A percentile compares a stretch with the other conserved stretches of the same genome.
These are phyloP conservation scores for Colletotrichum paranaense DNA, from an alignment of 2,329 filamentous ascomycete species.

Conservation along the genomic window DNA sequence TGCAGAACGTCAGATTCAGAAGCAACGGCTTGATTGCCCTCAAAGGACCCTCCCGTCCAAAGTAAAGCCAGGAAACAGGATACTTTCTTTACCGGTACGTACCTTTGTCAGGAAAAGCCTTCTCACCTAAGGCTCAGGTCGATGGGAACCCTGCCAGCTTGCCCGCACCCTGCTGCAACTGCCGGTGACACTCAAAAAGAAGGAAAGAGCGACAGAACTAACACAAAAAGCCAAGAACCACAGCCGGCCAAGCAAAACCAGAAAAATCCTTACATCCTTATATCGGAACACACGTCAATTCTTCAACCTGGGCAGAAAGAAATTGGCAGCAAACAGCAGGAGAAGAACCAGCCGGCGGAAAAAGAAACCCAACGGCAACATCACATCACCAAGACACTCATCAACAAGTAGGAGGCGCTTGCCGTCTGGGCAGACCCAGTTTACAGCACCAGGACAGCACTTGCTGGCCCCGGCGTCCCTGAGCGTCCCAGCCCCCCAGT, in stretches of 20 bases:
- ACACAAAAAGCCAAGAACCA: not conserved
- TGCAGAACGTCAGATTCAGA: not conserved
- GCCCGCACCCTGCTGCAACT: not conserved
- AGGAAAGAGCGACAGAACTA: conserved; percentile 6
- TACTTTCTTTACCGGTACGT: not conserved
- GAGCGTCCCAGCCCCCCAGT: conserved; percentile 4
- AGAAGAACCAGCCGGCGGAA: conserved; percentile 17
- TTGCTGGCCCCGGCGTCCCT: not conserved
- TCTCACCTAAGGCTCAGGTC: not conserved
- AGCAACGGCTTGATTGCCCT: not conserved
- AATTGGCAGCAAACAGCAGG: not conserved
- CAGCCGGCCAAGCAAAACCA: not conserved
- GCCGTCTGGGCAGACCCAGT: conserved; percentile 18
- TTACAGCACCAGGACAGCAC: not conserved
- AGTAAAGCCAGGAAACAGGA: not conserved
- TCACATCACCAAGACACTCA: conserved; percentile 28
- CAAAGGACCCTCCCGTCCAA: not conserved
- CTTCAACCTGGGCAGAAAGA: not conserved
- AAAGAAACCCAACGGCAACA: conserved; percentile 19
- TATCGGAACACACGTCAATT: conserved; percentile 3
- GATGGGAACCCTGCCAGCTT: not conserved
- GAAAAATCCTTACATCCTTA: not conserved
- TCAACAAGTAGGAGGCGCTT: conserved; percentile 20
- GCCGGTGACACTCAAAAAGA: not conserved
- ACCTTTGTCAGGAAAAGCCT: not conserved